Evolutionary conservation across 805 yeast genomes (phyloP).

Genomic region (Danielia reshetovae): DNA sequence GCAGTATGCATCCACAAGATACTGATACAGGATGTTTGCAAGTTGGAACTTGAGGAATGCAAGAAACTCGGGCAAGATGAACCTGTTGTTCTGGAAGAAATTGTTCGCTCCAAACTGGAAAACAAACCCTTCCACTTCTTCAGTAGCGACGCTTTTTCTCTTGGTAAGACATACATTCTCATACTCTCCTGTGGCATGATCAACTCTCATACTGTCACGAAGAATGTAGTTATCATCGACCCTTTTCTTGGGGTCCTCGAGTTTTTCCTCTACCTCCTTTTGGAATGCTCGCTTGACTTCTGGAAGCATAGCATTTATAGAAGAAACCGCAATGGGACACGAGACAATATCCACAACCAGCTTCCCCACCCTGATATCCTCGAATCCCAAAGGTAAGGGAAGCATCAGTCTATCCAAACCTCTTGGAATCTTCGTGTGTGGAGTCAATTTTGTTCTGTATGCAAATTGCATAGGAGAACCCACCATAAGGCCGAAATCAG

Average conservation of each 20-base stretch:
- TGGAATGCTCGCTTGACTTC: constrained; percentile 11
- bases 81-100: constrained; percentile 45
- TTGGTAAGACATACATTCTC: constrained; percentile 23
- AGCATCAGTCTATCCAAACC: constrained; percentile 3
- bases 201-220: constrained; percentile 30
- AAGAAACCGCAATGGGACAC: constrained; percentile 34
- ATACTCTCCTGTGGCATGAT: constrained; percentile 28
- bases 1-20: constrained; percentile 42
- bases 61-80: constrained; percentile 32
- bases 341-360: constrained; percentile 28
- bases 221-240: constrained; percentile 20
- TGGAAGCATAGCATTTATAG: constrained; percentile 26
- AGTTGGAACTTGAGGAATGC: constrained; percentile 23
- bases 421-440: constrained; percentile 27
- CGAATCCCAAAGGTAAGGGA: constrained; percentile 28
- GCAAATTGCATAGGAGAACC: constrained; percentile 36
- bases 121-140: constrained; percentile 29
- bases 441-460: constrained; percentile 40
- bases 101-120: constrained; percentile 38
- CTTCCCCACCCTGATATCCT: constrained; percentile 20
- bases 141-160: constrained; percentile 28
- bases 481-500: constrained; percentile 23
- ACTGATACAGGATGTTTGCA: constrained; percentile 14
- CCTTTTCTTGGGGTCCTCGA: constrained; percentile 1
- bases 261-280: constrained; percentile 5